Conservation (phyloP, 1,284 basidiomycete species). For the Peniophora sp. region DNA sequence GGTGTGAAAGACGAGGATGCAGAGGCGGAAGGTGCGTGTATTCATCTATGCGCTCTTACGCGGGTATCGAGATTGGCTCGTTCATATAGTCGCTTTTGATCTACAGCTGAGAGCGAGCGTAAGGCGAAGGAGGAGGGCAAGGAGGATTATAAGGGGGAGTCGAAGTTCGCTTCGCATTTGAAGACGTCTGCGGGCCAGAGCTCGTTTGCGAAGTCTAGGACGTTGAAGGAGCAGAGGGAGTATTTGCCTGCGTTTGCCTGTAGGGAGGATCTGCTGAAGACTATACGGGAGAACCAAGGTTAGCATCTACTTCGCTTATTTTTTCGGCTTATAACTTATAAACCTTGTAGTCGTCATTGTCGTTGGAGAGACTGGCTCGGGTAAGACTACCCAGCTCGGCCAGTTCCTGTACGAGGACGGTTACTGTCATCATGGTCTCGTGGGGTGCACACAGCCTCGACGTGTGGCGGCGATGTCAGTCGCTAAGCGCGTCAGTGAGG, state of each 20-base stretch:
- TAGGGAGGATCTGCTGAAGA: slow-evolving; percentile 86
- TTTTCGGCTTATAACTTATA: neutral
- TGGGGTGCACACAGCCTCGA: slow-evolving; percentile 95
- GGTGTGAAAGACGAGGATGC: slow-evolving; percentile 95
- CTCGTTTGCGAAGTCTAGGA: slow-evolving; percentile 76
- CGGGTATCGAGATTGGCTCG: slow-evolving; percentile 46
- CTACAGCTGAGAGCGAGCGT: slow-evolving; percentile 52
- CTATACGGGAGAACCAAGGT: slow-evolving; percentile 95
- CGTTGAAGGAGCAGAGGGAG: slow-evolving; percentile 92
- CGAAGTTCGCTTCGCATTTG: slow-evolving; percentile 92
- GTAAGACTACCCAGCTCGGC: slow-evolving; percentile 89
- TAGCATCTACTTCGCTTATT: slow-evolving; percentile 11
- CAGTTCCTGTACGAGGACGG: slow-evolving; percentile 97
- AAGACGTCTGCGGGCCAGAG: slow-evolving; percentile 75
- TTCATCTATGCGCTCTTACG: slow-evolving; percentile 11
- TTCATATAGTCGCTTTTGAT: slow-evolving; percentile 55
- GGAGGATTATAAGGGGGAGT: slow-evolving; percentile 84
- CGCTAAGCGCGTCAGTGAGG: slow-evolving; percentile 97
- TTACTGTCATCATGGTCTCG: slow-evolving; percentile 80
- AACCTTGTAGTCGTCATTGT: slow-evolving; percentile 73
- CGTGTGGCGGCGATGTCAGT: slow-evolving; percentile 99
- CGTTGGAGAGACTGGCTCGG: slow-evolving; percentile 93
- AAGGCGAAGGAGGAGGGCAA: slow-evolving; percentile 27
- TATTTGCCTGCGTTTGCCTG: slow-evolving; percentile 98
- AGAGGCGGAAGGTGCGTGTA: slow-evolving; percentile 68